Evolutionary conservation across 352 stramenopile species (phyloP).

Genomic region (Blastocystis sp.): DNA sequence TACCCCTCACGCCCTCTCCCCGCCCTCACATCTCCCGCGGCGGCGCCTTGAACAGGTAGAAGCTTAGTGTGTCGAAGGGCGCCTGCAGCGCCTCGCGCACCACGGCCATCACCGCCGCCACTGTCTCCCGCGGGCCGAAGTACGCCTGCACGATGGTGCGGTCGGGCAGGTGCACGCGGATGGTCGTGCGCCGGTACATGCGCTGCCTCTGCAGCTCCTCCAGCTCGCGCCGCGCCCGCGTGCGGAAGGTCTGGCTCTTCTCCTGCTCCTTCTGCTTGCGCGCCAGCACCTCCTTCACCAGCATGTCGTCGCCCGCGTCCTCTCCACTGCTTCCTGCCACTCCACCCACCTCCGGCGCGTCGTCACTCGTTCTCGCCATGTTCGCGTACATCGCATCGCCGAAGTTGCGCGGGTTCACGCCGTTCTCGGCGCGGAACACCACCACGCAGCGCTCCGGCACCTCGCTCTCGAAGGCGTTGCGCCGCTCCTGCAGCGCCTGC

Average conservation of each 20-base stretch:
- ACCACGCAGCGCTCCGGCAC: constrained; percentile 1
- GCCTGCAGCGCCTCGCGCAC: not conserved
- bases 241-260: not conserved
- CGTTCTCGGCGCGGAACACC: not conserved
- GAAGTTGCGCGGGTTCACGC: constrained; percentile 29
- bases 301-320: not conserved
- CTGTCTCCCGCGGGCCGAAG: constrained; percentile 7
- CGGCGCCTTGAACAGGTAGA: constrained; percentile 24
- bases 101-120: not conserved
- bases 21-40: not conserved
- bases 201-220: constrained; percentile 9
- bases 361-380: not conserved
- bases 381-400: not conserved
- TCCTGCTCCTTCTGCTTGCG: constrained; percentile 1
- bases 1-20: too few species aligned
- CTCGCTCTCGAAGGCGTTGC: not conserved
- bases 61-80: not conserved
- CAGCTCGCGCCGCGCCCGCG: not conserved
- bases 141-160: constrained; percentile 14
- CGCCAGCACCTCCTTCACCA: not conserved
- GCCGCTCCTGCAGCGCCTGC: not conserved
- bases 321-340: not conserved
- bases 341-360: not conserved
- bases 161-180: constrained; percentile 23
- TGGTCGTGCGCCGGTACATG: constrained; percentile 11